A percentile compares a stretch with the other conserved stretches of the same genome.
Evolutionary conservation across 352 stramenopile genomes (phyloP).

Genomic region (Pythium aristosporum): DNA sequence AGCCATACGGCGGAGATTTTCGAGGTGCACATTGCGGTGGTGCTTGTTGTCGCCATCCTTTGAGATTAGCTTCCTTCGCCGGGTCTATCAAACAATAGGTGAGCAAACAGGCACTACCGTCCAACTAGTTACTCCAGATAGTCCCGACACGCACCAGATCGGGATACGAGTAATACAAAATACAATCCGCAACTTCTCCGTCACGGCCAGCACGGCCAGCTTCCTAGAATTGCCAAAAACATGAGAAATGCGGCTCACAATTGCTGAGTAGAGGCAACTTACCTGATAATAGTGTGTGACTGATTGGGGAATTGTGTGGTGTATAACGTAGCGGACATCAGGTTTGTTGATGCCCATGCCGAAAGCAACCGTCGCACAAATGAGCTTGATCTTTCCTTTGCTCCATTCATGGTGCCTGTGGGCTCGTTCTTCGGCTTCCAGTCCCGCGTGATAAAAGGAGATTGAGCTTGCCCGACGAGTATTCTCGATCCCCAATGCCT

Average conservation of each 20-base stretch:
- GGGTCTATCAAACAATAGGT: constrained; percentile 31
- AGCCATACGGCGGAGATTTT: constrained; percentile 81
- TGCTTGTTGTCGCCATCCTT: constrained; percentile 80
- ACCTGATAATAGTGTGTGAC: constrained; percentile 91
- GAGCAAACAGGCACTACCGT: neutral
- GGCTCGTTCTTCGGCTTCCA: constrained; percentile 76
- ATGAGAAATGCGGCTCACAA: neutral
- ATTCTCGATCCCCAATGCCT: constrained; percentile 69
- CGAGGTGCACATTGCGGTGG: constrained; percentile 78
- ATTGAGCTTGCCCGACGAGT: constrained; percentile 70
- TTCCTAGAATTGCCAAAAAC: constrained; percentile 44
- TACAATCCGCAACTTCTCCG: constrained; percentile 79
- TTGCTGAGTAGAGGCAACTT: neutral
- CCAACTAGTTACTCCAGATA: neutral
- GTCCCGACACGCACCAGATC: constrained; percentile 47
- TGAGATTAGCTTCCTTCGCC: constrained; percentile 70
- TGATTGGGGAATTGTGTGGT: constrained; percentile 86
- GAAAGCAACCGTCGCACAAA: constrained; percentile 86
- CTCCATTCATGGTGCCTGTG: constrained; percentile 85
- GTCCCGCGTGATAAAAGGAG: constrained; percentile 80
- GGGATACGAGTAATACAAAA: constrained; percentile 85
- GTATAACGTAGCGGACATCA: constrained; percentile 88
- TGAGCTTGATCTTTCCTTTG: constrained; percentile 89
- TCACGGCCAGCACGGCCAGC: constrained; percentile 80
- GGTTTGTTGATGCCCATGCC: constrained; percentile 91